Evolutionary conservation across 2,329 filamentous ascomycete genomes (phyloP).

Genomic region (Ceratocystiopsis brevicomis): DNA sequence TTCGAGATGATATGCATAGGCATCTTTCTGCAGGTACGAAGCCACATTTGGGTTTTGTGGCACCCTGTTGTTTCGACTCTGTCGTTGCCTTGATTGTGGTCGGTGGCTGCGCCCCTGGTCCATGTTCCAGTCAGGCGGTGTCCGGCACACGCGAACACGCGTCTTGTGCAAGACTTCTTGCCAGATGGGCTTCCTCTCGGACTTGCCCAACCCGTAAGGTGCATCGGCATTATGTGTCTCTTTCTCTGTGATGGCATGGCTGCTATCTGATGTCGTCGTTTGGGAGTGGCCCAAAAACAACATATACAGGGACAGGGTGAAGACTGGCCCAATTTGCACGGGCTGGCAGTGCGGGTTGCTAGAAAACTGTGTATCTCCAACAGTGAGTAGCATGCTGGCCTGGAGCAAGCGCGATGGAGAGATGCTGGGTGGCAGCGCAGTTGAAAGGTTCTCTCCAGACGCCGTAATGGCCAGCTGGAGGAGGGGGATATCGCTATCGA

Average conservation of each 20-base stretch:
- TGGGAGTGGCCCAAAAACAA: constrained; percentile 62
- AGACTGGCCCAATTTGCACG: constrained; percentile 73
- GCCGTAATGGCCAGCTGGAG: constrained; percentile 89
- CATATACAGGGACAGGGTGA: constrained; percentile 84
- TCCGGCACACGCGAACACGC: constrained; percentile 57
- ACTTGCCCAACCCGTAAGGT: constrained; percentile 28
- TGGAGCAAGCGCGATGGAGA: constrained; percentile 83
- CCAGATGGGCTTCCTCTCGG: constrained; percentile 57
- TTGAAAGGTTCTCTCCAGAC: constrained; percentile 72
- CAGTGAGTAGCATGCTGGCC: constrained; percentile 75
- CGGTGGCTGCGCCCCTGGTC: too few species aligned
- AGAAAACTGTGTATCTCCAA: constrained; percentile 70
- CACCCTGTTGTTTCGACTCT: too few species aligned
- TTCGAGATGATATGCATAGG: constrained; percentile 60
- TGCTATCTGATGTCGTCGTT: neutral
- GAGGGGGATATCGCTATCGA: constrained; percentile 79
- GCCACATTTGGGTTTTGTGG: too few species aligned
- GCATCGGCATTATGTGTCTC: constrained; percentile 4
- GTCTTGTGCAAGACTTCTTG: constrained; percentile 95
- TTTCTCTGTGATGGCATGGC: neutral
- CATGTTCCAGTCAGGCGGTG: constrained; percentile 30
- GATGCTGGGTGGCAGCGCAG: constrained; percentile 59
- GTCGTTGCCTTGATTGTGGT: too few species aligned
- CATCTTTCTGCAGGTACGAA: too few species aligned
- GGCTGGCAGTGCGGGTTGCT: constrained; percentile 40